A percentile compares a stretch with the other conserved stretches of the same genome.
These are phyloP conservation scores for Knoxia roxburghii DNA, from an alignment of 257 asterid genomes.

Conservation along the genomic window DNA sequence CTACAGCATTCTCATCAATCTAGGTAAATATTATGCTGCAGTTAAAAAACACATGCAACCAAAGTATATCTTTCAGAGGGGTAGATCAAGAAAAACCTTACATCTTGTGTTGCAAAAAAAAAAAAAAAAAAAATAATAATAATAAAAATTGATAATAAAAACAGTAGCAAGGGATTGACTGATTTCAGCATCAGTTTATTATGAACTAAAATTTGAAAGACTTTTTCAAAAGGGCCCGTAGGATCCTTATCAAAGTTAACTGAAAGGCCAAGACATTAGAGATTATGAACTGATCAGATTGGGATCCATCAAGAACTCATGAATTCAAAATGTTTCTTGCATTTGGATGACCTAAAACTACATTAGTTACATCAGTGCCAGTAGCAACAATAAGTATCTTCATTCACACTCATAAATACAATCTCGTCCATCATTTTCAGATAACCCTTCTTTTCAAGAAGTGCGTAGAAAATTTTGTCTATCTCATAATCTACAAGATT, in stretches of 20 bases:
- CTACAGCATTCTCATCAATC: not conserved
- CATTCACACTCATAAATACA: not conserved
- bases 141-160: too few relatives aligned
- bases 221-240: not conserved
- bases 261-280: not conserved
- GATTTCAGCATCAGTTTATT: too few relatives aligned
- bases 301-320: not conserved
- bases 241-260: not conserved
- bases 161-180: not conserved
- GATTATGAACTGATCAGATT: not conserved
- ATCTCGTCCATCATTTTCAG: too few relatives aligned
- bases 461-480: too few relatives aligned
- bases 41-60: not conserved
- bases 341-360: not conserved
- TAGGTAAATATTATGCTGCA: not conserved
- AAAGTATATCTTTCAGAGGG: not conserved
- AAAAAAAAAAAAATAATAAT: too few relatives aligned
- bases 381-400: not conserved
- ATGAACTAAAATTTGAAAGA: too few relatives aligned
- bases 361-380: too few relatives aligned
- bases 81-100: not conserved
- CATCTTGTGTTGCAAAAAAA: too few relatives aligned
- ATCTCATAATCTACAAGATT: not conserved
- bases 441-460: too few relatives aligned
- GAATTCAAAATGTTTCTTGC: not conserved